Evolutionary conservation across 2,329 filamentous ascomycete genomes (phyloP).

Genomic region (Talaromyces pinophilus): DNA sequence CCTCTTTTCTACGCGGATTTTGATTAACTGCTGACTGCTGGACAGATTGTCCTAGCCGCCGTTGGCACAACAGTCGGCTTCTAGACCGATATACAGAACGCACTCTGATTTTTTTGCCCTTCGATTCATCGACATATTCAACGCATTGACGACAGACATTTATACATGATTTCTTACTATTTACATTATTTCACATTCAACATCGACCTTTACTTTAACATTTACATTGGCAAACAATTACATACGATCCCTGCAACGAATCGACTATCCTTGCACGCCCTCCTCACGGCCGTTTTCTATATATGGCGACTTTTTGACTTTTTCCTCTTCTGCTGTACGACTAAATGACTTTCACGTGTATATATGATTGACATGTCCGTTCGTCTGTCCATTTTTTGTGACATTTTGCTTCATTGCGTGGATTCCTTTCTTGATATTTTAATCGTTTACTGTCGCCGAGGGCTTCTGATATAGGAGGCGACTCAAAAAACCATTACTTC

Average conservation of each 20-base stretch:
- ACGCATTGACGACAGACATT: constrained; percentile 14
- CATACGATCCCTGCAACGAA: constrained; percentile 5
- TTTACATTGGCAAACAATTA: background rate
- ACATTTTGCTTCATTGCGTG: background rate
- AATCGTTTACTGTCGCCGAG: background rate
- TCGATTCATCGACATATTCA: constrained; percentile 11
- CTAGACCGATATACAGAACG: background rate
- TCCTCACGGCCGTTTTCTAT: background rate
- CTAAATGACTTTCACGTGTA: constrained; percentile 19
- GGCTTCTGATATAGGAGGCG: background rate
- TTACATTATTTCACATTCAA: constrained; percentile 4
- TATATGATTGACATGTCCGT: constrained; percentile 18
- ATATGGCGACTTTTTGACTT: background rate
- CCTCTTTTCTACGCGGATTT: background rate
- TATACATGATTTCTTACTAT: constrained; percentile 5
- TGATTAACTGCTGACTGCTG: background rate
- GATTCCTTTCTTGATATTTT: background rate
- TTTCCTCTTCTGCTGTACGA: constrained; percentile 11
- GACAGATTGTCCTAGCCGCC: constrained; percentile 23
- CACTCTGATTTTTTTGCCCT: background rate
- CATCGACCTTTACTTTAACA: background rate
- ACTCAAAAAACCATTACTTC: background rate
- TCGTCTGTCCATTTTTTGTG: background rate
- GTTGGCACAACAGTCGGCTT: constrained; percentile 25
- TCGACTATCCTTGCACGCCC: background rate